Percentiles rank a stretch among this genome's conserved stretches.
Evolutionary conservation across 1,284 basidiomycete genomes (phyloP).

Genomic region (Takashimella koratensis): DNA sequence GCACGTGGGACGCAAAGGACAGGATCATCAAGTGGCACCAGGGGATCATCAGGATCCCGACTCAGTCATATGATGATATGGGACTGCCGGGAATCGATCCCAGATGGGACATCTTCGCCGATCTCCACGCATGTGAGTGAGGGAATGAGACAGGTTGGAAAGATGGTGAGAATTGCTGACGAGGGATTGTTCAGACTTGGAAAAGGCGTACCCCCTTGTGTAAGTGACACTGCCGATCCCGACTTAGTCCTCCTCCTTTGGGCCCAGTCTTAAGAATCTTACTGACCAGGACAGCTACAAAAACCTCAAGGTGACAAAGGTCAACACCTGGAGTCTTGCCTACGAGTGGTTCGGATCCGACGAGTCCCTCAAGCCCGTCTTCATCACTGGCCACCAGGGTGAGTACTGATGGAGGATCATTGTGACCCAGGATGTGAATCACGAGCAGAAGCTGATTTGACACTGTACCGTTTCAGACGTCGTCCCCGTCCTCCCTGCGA

Average conservation of each 20-base stretch:
- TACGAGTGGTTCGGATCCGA: constrained; percentile 1
- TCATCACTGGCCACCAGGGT: constrained; percentile 51
- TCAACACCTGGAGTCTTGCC: constrained; percentile 61
- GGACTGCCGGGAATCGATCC: constrained; percentile 1
- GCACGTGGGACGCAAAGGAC: constrained; percentile 25
- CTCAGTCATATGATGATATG: constrained; percentile 20
- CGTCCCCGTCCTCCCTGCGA: constrained; percentile 58
- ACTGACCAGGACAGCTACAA: constrained; percentile 55
- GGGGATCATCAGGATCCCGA: constrained; percentile 16
- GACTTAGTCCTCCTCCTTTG: too few relatives aligned
- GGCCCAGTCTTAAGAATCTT: too few relatives aligned
- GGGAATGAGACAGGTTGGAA: background rate
- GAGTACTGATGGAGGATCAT: constrained; percentile 3
- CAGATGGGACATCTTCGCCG: background rate
- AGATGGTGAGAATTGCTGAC: background rate
- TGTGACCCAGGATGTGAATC: too few relatives aligned
- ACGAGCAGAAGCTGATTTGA: background rate
- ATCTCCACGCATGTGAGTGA: constrained; percentile 2
- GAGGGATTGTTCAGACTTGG: too few relatives aligned
- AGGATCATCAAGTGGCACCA: constrained; percentile 25
- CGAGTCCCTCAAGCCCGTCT: background rate
- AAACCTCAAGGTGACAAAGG: constrained; percentile 53
- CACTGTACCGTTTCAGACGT: constrained; percentile 50
- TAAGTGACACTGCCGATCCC: too few relatives aligned
- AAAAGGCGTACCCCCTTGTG: constrained; percentile 15